Evolutionary conservation across 2,329 filamentous ascomycete species (phyloP).

Genomic region (Fonsecaea pedrosoi): DNA sequence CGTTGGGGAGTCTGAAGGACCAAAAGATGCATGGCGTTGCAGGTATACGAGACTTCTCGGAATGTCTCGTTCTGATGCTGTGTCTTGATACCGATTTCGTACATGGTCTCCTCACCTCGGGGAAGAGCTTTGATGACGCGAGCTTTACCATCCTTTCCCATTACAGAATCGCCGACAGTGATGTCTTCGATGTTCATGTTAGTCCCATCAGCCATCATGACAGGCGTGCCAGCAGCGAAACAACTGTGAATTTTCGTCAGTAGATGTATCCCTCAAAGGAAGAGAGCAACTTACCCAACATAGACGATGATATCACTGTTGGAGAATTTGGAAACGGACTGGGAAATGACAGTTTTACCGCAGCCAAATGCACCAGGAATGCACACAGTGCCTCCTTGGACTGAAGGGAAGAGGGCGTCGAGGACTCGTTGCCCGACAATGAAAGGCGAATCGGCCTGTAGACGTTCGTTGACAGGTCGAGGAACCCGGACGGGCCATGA

Average conservation of each 20-base stretch:
- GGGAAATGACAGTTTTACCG: constrained; percentile 98
- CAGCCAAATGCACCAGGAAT: constrained; percentile 98
- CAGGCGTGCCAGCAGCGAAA: too few relatives aligned
- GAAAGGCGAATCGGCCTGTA: constrained; percentile 86
- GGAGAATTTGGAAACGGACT: constrained; percentile 99
- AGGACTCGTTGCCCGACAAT: constrained; percentile 96
- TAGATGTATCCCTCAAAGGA: constrained; percentile 13
- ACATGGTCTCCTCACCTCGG: too few relatives aligned
- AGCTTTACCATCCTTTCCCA: too few relatives aligned
- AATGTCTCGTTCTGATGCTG: too few relatives aligned
- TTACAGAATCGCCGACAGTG: too few relatives aligned
- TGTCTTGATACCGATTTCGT: too few relatives aligned
- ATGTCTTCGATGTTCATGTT: too few relatives aligned
- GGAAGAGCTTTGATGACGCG: too few relatives aligned
- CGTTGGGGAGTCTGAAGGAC: too few relatives aligned
- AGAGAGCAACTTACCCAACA: constrained; percentile 65
- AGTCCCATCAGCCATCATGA: too few relatives aligned
- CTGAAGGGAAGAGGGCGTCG: constrained; percentile 93
- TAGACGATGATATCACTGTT: constrained; percentile 99
- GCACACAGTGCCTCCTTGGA: constrained; percentile 95
- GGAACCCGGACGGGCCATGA: constrained; percentile 97
- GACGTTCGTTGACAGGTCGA: constrained; percentile 88
- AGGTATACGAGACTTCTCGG: too few relatives aligned
- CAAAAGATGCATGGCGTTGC: too few relatives aligned
- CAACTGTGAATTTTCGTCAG: constrained; percentile 12